Evolutionary conservation across 2,329 filamentous ascomycete genomes (phyloP).

Genomic region (Trichoderma lentiforme): DNA sequence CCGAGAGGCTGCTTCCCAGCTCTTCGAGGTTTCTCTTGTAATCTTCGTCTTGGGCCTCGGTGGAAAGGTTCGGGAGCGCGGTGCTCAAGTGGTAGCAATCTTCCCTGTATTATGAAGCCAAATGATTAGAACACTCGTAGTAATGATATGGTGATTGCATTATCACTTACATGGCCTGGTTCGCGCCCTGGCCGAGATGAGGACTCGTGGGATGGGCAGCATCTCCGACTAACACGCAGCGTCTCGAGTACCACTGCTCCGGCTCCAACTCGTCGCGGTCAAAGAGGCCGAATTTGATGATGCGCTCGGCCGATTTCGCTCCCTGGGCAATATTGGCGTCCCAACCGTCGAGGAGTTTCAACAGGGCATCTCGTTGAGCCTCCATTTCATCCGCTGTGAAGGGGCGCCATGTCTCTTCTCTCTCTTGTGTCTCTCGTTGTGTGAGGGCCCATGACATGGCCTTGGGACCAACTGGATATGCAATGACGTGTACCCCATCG

Average conservation of each 20-base stretch:
- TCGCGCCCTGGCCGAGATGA: slow-evolving; percentile 28
- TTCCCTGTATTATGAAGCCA: slow-evolving; percentile 3
- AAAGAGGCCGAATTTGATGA: slow-evolving; percentile 28
- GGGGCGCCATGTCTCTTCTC: slow-evolving; percentile 26
- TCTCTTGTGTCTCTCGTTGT: slow-evolving; percentile 22
- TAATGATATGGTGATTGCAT: not conserved
- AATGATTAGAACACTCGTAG: not conserved
- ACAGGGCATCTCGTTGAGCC: slow-evolving; percentile 19
- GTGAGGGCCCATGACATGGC: slow-evolving; percentile 27
- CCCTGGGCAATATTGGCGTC: slow-evolving; percentile 21
- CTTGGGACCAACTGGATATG: slow-evolving; percentile 24
- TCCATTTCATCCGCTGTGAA: slow-evolving; percentile 22
- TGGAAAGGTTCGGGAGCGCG: slow-evolving; percentile 8
- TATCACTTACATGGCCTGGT: slow-evolving; percentile 22
- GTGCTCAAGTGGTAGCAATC: slow-evolving; percentile 20
- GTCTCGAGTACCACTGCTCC: slow-evolving; percentile 25
- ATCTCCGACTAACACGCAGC: slow-evolving; percentile 25
- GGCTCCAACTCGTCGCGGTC: slow-evolving; percentile 26
- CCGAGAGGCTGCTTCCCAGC: not conserved
- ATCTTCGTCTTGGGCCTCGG: not conserved
- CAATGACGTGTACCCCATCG: slow-evolving; percentile 25
- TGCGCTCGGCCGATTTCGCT: slow-evolving; percentile 23
- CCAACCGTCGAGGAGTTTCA: slow-evolving; percentile 21
- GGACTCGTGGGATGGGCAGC: slow-evolving; percentile 28
- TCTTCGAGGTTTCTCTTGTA: not conserved